A percentile compares a stretch with the other conserved stretches of the same genome.
Conservation (phyloP, 2,329 filamentous ascomycete species). For the Neodidymelliopsis sp. region DNA sequence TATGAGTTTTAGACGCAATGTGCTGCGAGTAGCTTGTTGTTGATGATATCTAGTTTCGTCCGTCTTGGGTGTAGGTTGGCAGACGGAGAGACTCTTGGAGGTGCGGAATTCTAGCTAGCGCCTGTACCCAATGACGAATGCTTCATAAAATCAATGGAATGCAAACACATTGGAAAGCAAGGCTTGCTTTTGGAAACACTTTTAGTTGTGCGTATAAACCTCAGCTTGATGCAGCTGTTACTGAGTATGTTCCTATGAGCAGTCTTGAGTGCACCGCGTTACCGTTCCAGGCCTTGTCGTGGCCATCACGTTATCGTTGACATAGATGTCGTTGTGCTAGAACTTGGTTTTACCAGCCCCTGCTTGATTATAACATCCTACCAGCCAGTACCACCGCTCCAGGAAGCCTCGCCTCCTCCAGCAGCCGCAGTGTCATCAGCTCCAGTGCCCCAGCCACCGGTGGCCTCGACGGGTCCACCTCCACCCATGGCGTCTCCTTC, state of each 20-base stretch:
- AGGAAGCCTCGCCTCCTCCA: constrained; percentile 29
- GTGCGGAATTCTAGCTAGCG: not conserved
- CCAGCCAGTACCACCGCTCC: constrained; percentile 21
- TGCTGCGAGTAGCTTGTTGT: not conserved
- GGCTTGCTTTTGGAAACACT: too few species aligned
- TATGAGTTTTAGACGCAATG: not conserved
- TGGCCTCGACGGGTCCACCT: constrained; percentile 23
- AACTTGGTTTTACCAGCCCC: too few species aligned
- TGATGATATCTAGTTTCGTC: not conserved
- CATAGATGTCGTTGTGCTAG: too few species aligned
- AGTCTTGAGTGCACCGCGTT: too few species aligned
- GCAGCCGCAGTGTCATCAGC: constrained; percentile 16
- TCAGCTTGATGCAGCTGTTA: too few species aligned
- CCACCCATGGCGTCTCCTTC: constrained; percentile 27
- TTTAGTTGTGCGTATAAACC: too few species aligned
- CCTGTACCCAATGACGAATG: not conserved
- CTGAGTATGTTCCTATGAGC: too few species aligned
- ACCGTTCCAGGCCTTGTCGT: too few species aligned
- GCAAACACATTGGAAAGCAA: not conserved
- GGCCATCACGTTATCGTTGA: too few species aligned
- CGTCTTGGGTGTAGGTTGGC: not conserved
- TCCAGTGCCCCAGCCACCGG: constrained; percentile 19
- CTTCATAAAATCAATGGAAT: not conserved
- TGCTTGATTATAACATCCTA: not conserved
- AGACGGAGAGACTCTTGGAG: not conserved